Evolutionary conservation across 345 rosid genomes (phyloP).

Genomic region (Arabidopsis thaliana): DNA sequence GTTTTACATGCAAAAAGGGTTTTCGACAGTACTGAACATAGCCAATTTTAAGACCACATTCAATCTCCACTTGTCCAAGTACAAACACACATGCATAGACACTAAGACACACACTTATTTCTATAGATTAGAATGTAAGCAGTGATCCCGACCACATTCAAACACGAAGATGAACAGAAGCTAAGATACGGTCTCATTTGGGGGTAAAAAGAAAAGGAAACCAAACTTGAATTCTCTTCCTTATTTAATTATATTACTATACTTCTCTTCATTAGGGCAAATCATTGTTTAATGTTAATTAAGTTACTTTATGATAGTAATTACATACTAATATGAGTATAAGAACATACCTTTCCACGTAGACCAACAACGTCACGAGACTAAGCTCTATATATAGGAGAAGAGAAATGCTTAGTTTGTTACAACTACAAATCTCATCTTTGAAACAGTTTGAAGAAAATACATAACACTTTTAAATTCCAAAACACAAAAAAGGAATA

Average conservation of each 20-base stretch:
- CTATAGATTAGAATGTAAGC: background rate
- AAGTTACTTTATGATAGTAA: slow-evolving; percentile 7
- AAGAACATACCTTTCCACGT: slow-evolving; percentile 37
- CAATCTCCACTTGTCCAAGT: slow-evolving; percentile 33
- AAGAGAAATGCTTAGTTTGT: slow-evolving; percentile 8
- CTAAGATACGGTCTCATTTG: slow-evolving; percentile 14
- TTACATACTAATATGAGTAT: background rate
- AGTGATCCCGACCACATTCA: slow-evolving; percentile 37
- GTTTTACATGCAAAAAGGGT: slow-evolving; percentile 14
- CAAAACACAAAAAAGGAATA: background rate
- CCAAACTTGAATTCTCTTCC: slow-evolving; percentile 30
- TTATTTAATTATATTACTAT: background rate
- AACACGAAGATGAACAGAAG: slow-evolving; percentile 14
- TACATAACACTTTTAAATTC: background rate
- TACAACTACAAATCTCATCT: slow-evolving; percentile 15
- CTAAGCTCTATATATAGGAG: slow-evolving; percentile 12
- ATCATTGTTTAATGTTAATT: background rate
- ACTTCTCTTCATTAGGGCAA: background rate
- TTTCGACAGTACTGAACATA: slow-evolving; percentile 21
- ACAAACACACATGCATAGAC: slow-evolving; percentile 10
- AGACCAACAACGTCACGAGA: slow-evolving; percentile 16
- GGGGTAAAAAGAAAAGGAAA: slow-evolving; percentile 5
- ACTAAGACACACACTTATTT: slow-evolving; percentile 9
- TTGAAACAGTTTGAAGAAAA: background rate
- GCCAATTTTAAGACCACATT: slow-evolving; percentile 37